Conservation (phyloP, 768 basidiomycete species). For the Galerina marginata region DNA sequence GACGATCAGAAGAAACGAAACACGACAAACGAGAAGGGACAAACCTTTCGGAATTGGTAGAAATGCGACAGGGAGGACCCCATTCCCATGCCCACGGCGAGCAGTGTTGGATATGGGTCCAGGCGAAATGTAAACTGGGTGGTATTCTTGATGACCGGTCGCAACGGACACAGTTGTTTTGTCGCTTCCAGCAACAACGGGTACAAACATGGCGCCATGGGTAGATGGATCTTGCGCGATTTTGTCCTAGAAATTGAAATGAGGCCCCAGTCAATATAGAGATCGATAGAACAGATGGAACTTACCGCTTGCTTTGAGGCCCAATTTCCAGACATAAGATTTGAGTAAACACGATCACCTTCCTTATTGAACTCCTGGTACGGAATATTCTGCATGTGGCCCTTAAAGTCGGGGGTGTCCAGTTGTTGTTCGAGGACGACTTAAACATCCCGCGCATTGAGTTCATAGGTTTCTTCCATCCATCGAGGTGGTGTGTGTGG, state of each 20-base stretch:
- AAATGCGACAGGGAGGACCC: constrained; percentile 37
- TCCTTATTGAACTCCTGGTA: constrained; percentile 7
- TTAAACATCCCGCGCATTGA: constrained; percentile 22
- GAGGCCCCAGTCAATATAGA: too few species aligned
- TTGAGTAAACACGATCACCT: constrained; percentile 23
- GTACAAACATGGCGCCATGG: constrained; percentile 36
- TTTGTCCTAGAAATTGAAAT: constrained; percentile 23
- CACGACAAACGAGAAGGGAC: too few species aligned
- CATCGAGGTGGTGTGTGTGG: constrained; percentile 2
- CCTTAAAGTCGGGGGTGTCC: constrained; percentile 4
- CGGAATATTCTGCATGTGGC: constrained; percentile 4
- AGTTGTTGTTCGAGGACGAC: not conserved
- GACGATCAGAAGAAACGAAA: too few species aligned
- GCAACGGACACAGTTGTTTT: constrained; percentile 49
- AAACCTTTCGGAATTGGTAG: constrained; percentile 32
- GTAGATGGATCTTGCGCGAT: constrained; percentile 25
- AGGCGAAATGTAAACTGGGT: constrained; percentile 38
- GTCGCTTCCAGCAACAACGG: constrained; percentile 42
- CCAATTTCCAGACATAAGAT: constrained; percentile 45
- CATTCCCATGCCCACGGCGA: constrained; percentile 33
- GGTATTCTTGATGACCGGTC: constrained; percentile 44
- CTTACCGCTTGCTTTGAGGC: constrained; percentile 40
- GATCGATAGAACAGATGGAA: too few species aligned
- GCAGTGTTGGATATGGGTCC: constrained; percentile 35
- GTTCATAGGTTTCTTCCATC: constrained; percentile 19